These are phyloP conservation scores for Geotrichum fermentans DNA, from an alignment of 1,139 yeast genomes.

Conservation along the genomic window DNA sequence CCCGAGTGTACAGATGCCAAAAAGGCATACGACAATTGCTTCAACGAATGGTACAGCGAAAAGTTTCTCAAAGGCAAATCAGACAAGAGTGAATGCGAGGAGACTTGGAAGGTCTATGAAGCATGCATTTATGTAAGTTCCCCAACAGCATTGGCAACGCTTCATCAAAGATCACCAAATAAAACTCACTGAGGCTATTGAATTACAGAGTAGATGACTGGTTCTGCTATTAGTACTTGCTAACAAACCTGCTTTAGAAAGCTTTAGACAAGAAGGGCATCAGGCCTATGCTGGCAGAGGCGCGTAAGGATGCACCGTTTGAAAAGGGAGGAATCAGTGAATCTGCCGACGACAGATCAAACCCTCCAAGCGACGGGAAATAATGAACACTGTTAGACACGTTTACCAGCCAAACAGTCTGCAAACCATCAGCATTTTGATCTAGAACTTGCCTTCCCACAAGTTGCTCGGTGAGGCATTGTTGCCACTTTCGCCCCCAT, in stretches of 20 bases:
- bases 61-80: constrained; percentile 67
- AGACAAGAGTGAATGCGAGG: constrained; percentile 74
- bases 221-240: no score
- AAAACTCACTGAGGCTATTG: no score
- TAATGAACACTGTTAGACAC: neutral
- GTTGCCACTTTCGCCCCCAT: no score
- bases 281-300: constrained; percentile 51
- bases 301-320: constrained; percentile 21
- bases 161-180: no score
- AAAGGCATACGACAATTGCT: constrained; percentile 83
- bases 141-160: neutral
- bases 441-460: no score
- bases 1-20: constrained; percentile 92
- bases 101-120: constrained; percentile 80
- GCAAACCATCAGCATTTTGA: no score
- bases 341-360: constrained; percentile 15
- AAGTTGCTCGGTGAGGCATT: no score
- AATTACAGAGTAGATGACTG: no score
- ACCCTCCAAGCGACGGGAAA: neutral
- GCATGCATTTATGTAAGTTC: constrained; percentile 65
- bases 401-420: neutral
- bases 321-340: constrained; percentile 21
- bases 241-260: constrained; percentile 34
- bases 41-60: constrained; percentile 94
- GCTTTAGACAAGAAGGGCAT: constrained; percentile 70